phyloP scores from a whole-genome alignment of 2,329 filamentous ascomycete species.

The Microascus cirrosus region DNA sequence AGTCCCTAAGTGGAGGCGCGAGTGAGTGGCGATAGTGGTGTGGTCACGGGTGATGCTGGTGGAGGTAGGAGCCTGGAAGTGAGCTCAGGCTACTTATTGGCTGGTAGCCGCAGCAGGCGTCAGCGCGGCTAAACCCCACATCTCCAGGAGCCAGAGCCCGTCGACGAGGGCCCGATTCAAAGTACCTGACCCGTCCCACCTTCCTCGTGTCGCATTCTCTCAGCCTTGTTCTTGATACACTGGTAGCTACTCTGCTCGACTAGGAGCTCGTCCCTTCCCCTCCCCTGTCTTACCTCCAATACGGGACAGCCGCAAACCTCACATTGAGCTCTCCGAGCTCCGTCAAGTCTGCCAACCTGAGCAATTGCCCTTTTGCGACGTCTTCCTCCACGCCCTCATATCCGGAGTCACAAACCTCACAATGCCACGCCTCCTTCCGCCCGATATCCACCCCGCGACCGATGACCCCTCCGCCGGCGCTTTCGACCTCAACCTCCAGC shows the following conservation, averaged over 20 bases:
- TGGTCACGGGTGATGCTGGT: not conserved
- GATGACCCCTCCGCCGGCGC: slow-evolving; percentile 29
- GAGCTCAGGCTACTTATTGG: not conserved
- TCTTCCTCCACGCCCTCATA: not conserved
- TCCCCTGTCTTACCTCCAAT: not conserved
- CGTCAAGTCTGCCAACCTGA: not conserved
- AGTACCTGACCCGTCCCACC: not conserved
- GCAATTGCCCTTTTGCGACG: not conserved
- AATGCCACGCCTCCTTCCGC: slow-evolving; percentile 8
- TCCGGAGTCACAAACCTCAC: not conserved
- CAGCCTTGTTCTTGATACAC: not conserved
- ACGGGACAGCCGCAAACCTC: not conserved
- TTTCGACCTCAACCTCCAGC: slow-evolving; percentile 53
- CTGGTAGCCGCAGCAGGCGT: not conserved
- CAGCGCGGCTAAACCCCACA: not conserved
- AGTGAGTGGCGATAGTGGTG: not conserved
- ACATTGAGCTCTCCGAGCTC: not conserved
- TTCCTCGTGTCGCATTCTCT: not conserved
- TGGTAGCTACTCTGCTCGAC: not conserved
- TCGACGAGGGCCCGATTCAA: not conserved
- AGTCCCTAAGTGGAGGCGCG: not conserved
- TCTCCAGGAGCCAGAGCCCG: not conserved
- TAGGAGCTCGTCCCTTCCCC: not conserved
- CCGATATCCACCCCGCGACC: slow-evolving; percentile 5
- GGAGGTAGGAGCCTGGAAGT: not conserved